These are phyloP conservation scores for Diaporthe nobilis DNA, from an alignment of 2,329 filamentous ascomycete genomes.

Conservation along the genomic window DNA sequence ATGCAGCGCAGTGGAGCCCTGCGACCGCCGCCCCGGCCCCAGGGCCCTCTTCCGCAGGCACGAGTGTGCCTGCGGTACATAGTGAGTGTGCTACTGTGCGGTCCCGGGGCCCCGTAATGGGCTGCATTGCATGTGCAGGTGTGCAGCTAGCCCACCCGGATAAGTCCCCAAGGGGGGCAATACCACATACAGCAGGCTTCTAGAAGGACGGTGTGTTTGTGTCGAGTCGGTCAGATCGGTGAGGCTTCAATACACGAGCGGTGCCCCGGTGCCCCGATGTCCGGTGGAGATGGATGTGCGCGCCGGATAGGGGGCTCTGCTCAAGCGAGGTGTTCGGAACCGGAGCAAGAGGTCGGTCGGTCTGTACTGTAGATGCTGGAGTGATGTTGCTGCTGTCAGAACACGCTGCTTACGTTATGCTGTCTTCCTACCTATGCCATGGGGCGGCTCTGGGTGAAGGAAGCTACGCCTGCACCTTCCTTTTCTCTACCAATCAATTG, in stretches of 20 bases:
- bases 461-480: neutral
- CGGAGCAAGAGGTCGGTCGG: conserved; percentile 5
- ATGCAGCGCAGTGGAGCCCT: conserved; percentile 16
- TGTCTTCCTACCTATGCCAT: neutral
- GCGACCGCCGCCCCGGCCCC: conserved; percentile 2
- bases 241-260: conserved; percentile 1
- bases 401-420: neutral
- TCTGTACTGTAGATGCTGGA: neutral
- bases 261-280: conserved; percentile 30
- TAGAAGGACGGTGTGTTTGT: conserved; percentile 22
- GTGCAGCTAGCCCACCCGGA: conserved; percentile 25
- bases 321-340: conserved; percentile 6
- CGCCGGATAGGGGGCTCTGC: neutral
- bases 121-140: conserved; percentile 22
- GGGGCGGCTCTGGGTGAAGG: neutral
- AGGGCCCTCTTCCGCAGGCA: neutral
- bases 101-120: conserved; percentile 28
- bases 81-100: conserved; percentile 19
- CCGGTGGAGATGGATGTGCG: conserved; percentile 17
- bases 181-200: conserved; percentile 27
- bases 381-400: neutral
- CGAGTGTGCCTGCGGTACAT: neutral
- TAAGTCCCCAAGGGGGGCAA: neutral
- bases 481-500: neutral
- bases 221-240: conserved; percentile 23